These are phyloP conservation scores for Calcarisporium arbuscula DNA, from an alignment of 2,329 filamentous ascomycete species.

Conservation along the genomic window DNA sequence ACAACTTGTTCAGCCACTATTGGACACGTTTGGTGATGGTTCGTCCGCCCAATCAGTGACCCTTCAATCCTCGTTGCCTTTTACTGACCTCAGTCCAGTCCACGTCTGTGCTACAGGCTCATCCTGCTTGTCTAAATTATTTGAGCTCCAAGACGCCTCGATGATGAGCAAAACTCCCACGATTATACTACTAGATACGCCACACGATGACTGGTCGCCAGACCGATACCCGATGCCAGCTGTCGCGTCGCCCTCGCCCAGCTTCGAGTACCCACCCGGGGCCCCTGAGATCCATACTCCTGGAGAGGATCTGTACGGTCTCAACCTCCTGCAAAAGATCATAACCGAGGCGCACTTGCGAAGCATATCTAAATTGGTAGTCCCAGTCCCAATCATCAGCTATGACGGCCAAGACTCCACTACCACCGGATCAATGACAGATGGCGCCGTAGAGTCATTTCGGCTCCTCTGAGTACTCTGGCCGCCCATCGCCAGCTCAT, in stretches of 20 bases:
- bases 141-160: conserved; percentile 44
- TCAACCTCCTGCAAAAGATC: conserved; percentile 49
- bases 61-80: neutral
- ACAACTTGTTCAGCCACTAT: conserved; percentile 40
- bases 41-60: conserved; percentile 9
- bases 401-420: conserved; percentile 21
- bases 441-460: conserved; percentile 31
- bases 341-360: conserved; percentile 52
- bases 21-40: conserved; percentile 52
- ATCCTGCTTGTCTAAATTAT: conserved; percentile 46
- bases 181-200: conserved; percentile 51
- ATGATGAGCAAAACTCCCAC: conserved; percentile 49
- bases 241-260: conserved; percentile 40
- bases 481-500: conserved; percentile 38
- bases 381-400: conserved; percentile 49
- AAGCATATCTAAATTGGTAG: conserved; percentile 49
- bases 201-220: conserved; percentile 41
- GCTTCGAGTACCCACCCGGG: conserved; percentile 26
- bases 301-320: conserved; percentile 47
- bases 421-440: conserved; percentile 26
- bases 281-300: conserved; percentile 34
- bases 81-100: conserved; percentile 30
- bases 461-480: conserved; percentile 18
- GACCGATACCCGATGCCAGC: conserved; percentile 22
- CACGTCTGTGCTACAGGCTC: conserved; percentile 47